Evolutionary conservation across 2,329 filamentous ascomycete genomes (phyloP).

Genomic region (Penicillium digitatum): DNA sequence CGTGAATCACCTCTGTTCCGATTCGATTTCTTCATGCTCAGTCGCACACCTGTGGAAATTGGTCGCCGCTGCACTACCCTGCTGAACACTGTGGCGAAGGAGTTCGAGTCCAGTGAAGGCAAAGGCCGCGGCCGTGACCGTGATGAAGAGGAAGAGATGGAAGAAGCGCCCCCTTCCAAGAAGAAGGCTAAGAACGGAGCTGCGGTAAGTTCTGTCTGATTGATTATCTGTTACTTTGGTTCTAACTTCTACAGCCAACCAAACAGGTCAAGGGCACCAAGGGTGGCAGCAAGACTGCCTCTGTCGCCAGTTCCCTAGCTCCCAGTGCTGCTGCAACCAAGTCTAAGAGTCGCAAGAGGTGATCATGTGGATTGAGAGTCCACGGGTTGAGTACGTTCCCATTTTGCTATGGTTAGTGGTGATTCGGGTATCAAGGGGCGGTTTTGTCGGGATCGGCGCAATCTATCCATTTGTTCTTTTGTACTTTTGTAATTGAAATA

Average conservation of each 20-base stretch:
- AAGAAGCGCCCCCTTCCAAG: conserved; percentile 79
- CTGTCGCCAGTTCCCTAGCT: conserved; percentile 73
- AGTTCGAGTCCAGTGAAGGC: conserved; percentile 78
- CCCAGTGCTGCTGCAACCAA: conserved; percentile 69
- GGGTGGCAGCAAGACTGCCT: conserved; percentile 67
- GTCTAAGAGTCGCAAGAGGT: conserved; percentile 50
- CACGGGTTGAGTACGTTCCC: not conserved
- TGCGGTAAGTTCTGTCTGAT: conserved; percentile 59
- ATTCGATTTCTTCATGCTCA: conserved; percentile 99
- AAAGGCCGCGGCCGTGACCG: conserved; percentile 61
- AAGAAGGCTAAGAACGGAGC: conserved; percentile 89
- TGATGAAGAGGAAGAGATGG: conserved; percentile 78
- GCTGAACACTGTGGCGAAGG: conserved; percentile 87
- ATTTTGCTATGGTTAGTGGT: conserved; percentile 4
- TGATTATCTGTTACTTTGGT: not conserved
- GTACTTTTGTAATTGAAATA: conserved; percentile 16
- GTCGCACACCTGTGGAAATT: conserved; percentile 87
- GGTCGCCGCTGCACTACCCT: conserved; percentile 89
- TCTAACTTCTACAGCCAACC: conserved; percentile 58
- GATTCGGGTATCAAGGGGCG: conserved; percentile 6
- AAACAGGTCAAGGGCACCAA: conserved; percentile 90
- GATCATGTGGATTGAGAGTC: conserved; percentile 18
- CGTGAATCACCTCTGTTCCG: conserved; percentile 90
- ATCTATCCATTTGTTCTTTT: conserved; percentile 14
- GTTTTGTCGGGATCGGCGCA: conserved; percentile 17